Evolutionary conservation across 1,139 yeast genomes (phyloP).

Genomic region (Zygosaccharomyces sapae): DNA sequence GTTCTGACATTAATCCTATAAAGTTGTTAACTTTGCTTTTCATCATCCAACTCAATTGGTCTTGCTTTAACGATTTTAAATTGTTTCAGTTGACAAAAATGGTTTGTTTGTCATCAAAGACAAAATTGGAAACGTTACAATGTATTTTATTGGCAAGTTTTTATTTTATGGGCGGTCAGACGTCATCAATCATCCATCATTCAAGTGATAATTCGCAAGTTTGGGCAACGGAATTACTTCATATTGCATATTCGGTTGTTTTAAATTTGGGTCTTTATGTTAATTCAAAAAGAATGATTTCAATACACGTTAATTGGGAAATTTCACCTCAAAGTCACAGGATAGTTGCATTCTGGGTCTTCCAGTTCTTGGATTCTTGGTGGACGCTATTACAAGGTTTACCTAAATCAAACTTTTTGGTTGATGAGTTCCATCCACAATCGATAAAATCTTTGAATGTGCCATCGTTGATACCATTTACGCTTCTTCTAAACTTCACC

Average conservation of each 20-base stretch:
- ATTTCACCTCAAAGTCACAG: constrained; percentile 9
- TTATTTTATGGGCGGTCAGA: constrained; percentile 28
- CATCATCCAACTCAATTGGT: constrained; percentile 32
- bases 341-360: constrained; percentile 30
- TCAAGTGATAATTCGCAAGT: constrained; percentile 7
- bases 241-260: constrained; percentile 22
- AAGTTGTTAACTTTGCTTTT: constrained; percentile 22
- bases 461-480: constrained; percentile 26
- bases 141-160: constrained; percentile 24
- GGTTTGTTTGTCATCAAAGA: constrained; percentile 19
- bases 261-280: constrained; percentile 28
- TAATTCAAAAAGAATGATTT: constrained; percentile 26
- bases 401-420: constrained; percentile 30
- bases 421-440: constrained; percentile 33
- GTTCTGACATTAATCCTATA: constrained; percentile 14
- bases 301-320: constrained; percentile 7
- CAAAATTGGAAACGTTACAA: constrained; percentile 24
- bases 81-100: constrained; percentile 30
- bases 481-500: constrained; percentile 23
- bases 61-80: constrained; percentile 28
- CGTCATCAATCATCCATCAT: constrained; percentile 4
- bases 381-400: constrained; percentile 31
- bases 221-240: constrained; percentile 25
- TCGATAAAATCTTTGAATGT: constrained; percentile 18
- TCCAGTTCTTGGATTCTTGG: constrained; percentile 32